These are phyloP conservation scores for Pezicula rhizophila DNA, from an alignment of 2,329 filamentous ascomycete genomes.

Conservation along the genomic window DNA sequence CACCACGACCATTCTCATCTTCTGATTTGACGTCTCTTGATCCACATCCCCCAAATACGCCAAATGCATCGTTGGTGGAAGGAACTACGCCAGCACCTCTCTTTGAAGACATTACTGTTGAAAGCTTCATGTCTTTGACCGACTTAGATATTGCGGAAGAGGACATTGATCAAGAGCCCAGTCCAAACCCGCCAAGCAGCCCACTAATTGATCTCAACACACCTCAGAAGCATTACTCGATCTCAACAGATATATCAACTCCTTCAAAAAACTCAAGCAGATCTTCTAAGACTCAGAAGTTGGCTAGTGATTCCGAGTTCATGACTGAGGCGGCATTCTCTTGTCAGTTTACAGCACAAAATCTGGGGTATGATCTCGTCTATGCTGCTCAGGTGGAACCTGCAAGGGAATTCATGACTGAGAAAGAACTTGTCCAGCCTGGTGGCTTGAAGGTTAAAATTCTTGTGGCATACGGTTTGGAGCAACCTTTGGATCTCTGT, in stretches of 20 bases:
- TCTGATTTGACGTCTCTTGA: conserved; percentile 13
- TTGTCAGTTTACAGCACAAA: conserved; percentile 19
- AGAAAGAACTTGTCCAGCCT: conserved; percentile 11
- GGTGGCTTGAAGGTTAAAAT: conserved; percentile 18
- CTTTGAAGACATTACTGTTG: conserved; percentile 18
- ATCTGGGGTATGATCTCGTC: conserved; percentile 24
- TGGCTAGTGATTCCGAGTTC: neutral
- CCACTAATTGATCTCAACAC: neutral
- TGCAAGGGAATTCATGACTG: conserved; percentile 11
- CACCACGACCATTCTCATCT: conserved; percentile 13
- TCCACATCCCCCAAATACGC: conserved; percentile 9
- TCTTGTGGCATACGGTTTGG: conserved; percentile 22
- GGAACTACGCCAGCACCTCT: conserved; percentile 41
- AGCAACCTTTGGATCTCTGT: conserved; percentile 14
- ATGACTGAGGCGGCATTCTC: conserved; percentile 20
- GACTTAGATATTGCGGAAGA: conserved; percentile 6
- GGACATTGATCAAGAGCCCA: too few relatives aligned
- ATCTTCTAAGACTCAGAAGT: neutral
- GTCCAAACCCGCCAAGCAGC: neutral
- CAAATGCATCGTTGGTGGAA: neutral
- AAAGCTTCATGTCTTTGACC: conserved; percentile 6
- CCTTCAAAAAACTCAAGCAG: neutral
- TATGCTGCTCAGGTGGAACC: conserved; percentile 19
- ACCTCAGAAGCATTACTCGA: neutral
- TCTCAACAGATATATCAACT: neutral